Evolutionary conservation across 1,284 basidiomycete genomes (phyloP), one percentile per base, ranked within the genome.

Genomic region (Trichosporon faecale): DNA sequence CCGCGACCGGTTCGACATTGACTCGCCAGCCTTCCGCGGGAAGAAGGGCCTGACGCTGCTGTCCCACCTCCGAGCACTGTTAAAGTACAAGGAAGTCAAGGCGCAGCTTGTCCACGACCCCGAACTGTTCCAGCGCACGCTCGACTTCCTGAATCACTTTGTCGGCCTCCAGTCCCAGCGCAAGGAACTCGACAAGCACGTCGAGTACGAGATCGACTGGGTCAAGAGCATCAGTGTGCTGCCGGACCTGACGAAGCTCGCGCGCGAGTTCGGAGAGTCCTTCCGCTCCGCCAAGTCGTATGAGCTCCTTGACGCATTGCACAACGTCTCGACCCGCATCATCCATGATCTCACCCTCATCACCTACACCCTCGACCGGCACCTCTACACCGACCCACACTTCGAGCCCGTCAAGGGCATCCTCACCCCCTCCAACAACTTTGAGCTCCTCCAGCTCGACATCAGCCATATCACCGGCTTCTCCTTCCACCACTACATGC

Each of bases 141-240:
- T 90, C 85, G 76, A 83, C 83, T 91, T 92, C 12, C 91, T 93
- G 79, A 89, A 90, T 75, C 85, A 95, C 60, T 97, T 97, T 85
- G 93, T 93, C 87, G 92, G 91, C 74, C 88, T 97, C 76, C 94
- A 95, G 77, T 90, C 93, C 0, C 94, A 94, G 80, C 89, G 90
- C 74, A 88, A 94, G n/a, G 92, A 91, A 11, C 88, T 87, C 5
- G 87, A 88, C 18, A 89, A 85, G 70, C 95, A 98, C 76, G 89
- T 97, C 76, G 94, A 97, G 81, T 98, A 93, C 83, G 95, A 98
- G 83, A 91, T 91, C 37, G 95, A 98, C 33, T 97, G 94, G 93
- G 92, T 95, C 72, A 92, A 90, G 77, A 91, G 95, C 9, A 97
- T 97, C 84, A 94, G 94, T 76, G 90, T 95, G 33, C 93, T 93